Percentiles rank a stretch among this genome's conserved stretches.
These are phyloP conservation scores for Mariannaea sp. DNA, from an alignment of 2,329 filamentous ascomycete species.

Conservation along the genomic window DNA sequence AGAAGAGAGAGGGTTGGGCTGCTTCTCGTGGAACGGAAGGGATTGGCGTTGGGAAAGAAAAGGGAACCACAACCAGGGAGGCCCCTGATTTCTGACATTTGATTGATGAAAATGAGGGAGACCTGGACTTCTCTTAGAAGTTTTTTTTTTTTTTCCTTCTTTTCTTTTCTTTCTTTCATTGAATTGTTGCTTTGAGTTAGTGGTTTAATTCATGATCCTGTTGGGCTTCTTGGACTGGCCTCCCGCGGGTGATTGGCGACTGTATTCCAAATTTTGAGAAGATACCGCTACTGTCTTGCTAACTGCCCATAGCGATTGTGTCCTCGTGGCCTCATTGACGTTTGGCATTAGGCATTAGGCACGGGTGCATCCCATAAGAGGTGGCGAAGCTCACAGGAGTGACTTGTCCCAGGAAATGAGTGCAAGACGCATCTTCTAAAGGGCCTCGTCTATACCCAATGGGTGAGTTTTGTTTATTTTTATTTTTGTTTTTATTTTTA, in stretches of 20 bases:
- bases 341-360: too few relatives aligned
- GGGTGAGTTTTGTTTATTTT: too few relatives aligned
- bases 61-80: slow-evolving; percentile 2
- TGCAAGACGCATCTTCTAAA: not conserved
- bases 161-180: slow-evolving; percentile 4
- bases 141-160: slow-evolving; percentile 1
- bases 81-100: not conserved
- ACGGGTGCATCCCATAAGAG: not conserved
- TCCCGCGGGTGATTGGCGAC: not conserved
- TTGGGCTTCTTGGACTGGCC: slow-evolving; percentile 5
- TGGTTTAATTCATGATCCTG: slow-evolving; percentile 12
- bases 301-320: not conserved
- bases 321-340: not conserved
- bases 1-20: not conserved
- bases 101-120: not conserved
- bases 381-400: slow-evolving; percentile 1
- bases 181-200: slow-evolving; percentile 1
- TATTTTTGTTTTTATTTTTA: too few relatives aligned
- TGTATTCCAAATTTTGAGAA: too few relatives aligned
- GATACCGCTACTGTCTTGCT: too few relatives aligned
- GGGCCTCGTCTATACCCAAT: not conserved
- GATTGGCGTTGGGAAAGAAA: slow-evolving; percentile 21
- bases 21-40: slow-evolving; percentile 14
- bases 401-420: not conserved
- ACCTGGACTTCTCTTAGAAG: not conserved